Percentiles rank a stretch among this genome's conserved stretches.
Conservation (phyloP, 345 rosid species). For the Gossypium mustelinum region DNA sequence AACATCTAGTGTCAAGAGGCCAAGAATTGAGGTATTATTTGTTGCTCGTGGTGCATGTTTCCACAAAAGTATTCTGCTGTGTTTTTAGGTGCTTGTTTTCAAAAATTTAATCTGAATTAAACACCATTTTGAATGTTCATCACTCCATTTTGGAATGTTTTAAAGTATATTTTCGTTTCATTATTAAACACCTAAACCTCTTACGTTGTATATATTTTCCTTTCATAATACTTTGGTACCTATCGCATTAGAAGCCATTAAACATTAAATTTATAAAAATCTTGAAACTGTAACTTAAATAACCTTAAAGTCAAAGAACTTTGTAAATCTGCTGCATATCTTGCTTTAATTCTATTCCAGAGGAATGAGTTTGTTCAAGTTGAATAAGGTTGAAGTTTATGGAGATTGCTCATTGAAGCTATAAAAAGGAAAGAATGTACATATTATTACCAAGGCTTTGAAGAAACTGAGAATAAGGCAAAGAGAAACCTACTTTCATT, state of each 20-base stretch:
- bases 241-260: neutral
- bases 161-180: neutral
- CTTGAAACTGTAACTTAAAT: neutral
- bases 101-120: neutral
- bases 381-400: neutral
- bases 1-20: slow-evolving; percentile 72
- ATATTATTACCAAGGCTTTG: neutral
- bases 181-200: neutral
- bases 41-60: slow-evolving; percentile 11
- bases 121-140: neutral
- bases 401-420: neutral
- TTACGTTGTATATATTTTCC: neutral
- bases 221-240: neutral
- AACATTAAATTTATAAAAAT: slow-evolving; percentile 12
- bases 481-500: too few species aligned
- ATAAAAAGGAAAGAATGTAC: neutral
- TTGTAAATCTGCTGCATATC: neutral
- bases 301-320: neutral
- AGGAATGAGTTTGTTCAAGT: slow-evolving; percentile 3
- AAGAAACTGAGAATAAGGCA: too few species aligned
- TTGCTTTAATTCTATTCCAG: neutral
- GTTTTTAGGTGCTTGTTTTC: neutral
- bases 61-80: neutral
- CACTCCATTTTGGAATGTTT: neutral
- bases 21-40: slow-evolving; percentile 63